Conservation (phyloP, 83 land plant species). For the Picea mariana region DNA sequence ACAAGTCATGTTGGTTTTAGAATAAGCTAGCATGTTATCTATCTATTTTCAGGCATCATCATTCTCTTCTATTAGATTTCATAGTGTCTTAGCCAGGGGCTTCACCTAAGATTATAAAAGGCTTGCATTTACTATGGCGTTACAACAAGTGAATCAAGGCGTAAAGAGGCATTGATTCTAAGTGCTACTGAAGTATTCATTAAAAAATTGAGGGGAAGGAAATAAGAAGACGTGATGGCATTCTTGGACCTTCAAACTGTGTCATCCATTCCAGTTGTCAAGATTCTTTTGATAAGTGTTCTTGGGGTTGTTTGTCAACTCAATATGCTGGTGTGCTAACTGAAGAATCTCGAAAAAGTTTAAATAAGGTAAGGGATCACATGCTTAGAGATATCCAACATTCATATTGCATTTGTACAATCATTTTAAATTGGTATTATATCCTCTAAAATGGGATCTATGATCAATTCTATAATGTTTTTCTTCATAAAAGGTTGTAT, state of each 20-base stretch:
- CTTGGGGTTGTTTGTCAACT: conserved; percentile 41
- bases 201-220: not conserved
- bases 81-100: too few species aligned
- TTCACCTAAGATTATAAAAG: too few species aligned
- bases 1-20: too few species aligned
- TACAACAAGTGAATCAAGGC: too few species aligned
- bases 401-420: not conserved
- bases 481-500: not conserved
- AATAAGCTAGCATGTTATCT: too few species aligned
- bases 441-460: not conserved
- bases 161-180: too few species aligned
- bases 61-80: too few species aligned
- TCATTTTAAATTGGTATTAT: not conserved
- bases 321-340: conserved; percentile 28
- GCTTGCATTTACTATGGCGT: too few species aligned
- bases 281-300: conserved; percentile 42
- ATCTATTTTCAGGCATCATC: too few species aligned
- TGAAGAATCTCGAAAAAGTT: conserved; percentile 34
- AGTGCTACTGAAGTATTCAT: too few species aligned
- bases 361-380: conserved; percentile 36
- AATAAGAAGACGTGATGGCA: conserved; percentile 26
- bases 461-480: not conserved
- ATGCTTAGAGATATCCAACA: not conserved
- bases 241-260: conserved; percentile 36
- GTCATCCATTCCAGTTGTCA: conserved; percentile 48